A percentile compares a stretch with the other conserved stretches of the same genome.
phyloP scores from a whole-genome alignment of 805 yeast genomes.

The Starmerella riodocensis region DNA sequence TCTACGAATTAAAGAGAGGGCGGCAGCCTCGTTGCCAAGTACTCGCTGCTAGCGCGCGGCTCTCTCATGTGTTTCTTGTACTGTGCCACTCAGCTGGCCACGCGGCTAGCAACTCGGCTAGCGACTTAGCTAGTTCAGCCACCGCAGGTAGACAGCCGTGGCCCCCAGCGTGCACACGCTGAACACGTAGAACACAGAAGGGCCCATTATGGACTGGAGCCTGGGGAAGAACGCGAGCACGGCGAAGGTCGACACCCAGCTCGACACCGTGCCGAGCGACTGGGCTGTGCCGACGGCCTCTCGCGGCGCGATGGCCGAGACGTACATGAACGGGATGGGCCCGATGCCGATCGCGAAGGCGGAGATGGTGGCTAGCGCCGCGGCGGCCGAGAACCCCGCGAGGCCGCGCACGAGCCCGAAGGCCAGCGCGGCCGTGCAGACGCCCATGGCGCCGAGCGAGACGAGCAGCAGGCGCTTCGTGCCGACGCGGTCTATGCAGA shows the following conservation, averaged over 20 bases:
- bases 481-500: slow-evolving; percentile 62
- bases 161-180: slow-evolving; percentile 38
- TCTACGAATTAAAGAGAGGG: too few relatives aligned
- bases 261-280: slow-evolving; percentile 79
- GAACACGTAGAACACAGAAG: slow-evolving; percentile 64
- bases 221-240: slow-evolving; percentile 68
- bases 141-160: slow-evolving; percentile 13
- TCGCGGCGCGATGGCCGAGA: slow-evolving; percentile 76
- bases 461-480: slow-evolving; percentile 56
- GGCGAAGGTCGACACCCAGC: slow-evolving; percentile 80
- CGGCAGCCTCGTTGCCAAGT: too few relatives aligned
- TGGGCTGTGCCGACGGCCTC: slow-evolving; percentile 78
- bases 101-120: too few relatives aligned
- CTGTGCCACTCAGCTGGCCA: too few relatives aligned
- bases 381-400: slow-evolving; percentile 41
- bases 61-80: too few relatives aligned
- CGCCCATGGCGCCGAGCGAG: slow-evolving; percentile 58
- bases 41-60: too few relatives aligned
- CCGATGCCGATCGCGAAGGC: slow-evolving; percentile 88
- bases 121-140: slow-evolving; percentile 4
- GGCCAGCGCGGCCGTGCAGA: slow-evolving; percentile 50
- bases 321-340: slow-evolving; percentile 83
- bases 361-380: slow-evolving; percentile 62
- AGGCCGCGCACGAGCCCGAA: slow-evolving; percentile 43
- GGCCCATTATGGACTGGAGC: slow-evolving; percentile 51